Conservation (phyloP, 768 basidiomycete genomes). For the Mycena leptocephala region DNA sequence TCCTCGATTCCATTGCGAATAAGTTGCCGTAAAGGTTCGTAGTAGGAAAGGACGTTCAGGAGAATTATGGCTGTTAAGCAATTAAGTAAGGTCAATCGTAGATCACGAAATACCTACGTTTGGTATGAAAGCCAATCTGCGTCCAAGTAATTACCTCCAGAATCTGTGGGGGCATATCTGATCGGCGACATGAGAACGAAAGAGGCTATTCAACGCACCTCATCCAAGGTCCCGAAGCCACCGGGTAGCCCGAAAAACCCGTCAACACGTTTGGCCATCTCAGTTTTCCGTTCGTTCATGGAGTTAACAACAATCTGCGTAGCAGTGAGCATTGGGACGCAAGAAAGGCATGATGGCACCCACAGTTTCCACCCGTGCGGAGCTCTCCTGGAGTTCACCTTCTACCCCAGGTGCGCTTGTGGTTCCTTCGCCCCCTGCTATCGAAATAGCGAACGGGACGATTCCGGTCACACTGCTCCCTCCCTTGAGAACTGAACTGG, state of each 20-base stretch:
- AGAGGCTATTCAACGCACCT: constrained; percentile 73
- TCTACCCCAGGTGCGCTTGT: constrained; percentile 57
- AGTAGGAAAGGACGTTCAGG: constrained; percentile 90
- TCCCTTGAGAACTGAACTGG: constrained; percentile 71
- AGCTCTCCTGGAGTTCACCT: constrained; percentile 35
- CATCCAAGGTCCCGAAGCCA: constrained; percentile 96
- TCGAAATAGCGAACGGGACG: constrained; percentile 83
- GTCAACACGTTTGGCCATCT: constrained; percentile 87
- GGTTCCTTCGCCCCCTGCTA: constrained; percentile 71
- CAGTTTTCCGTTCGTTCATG: constrained; percentile 93
- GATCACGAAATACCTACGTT: constrained; percentile 68
- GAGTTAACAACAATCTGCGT: constrained; percentile 75
- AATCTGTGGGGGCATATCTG: constrained; percentile 58
- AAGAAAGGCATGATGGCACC: not conserved
- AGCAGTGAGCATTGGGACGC: not conserved
- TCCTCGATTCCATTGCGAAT: constrained; percentile 77
- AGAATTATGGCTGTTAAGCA: constrained; percentile 80
- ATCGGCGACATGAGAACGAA: not conserved
- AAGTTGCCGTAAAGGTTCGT: constrained; percentile 82
- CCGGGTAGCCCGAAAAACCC: constrained; percentile 94
- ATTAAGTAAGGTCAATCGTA: not conserved
- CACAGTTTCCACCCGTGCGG: constrained; percentile 41
- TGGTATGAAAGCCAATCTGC: constrained; percentile 88
- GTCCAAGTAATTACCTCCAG: constrained; percentile 63
- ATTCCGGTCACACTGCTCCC: constrained; percentile 87